These are phyloP conservation scores for Thalassiosira hispida DNA, from an alignment of 352 stramenopile species.

Conservation along the genomic window DNA sequence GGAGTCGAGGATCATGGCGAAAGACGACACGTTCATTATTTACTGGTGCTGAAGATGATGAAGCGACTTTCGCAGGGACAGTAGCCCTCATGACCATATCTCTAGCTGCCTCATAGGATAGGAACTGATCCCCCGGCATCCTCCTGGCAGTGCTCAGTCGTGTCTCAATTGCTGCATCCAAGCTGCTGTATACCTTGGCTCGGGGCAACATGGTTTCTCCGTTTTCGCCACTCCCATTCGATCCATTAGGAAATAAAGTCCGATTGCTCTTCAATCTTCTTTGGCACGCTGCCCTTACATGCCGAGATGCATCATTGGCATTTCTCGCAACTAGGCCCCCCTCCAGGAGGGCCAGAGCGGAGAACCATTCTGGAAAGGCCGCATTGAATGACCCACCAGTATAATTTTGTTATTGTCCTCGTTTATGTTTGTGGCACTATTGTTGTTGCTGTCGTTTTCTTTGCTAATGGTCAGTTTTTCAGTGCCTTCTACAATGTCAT, in stretches of 20 bases:
- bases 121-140: slow-evolving; percentile 77
- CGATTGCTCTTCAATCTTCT: slow-evolving; percentile 50
- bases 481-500: neutral
- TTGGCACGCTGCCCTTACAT: slow-evolving; percentile 61
- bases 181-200: slow-evolving; percentile 52
- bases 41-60: slow-evolving; percentile 1
- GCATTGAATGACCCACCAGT: slow-evolving; percentile 82
- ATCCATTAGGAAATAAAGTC: slow-evolving; percentile 36
- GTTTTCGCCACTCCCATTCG: neutral
- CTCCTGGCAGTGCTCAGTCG: slow-evolving; percentile 57
- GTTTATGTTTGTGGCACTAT: neutral
- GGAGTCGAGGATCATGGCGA: slow-evolving; percentile 66
- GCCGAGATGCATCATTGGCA: slow-evolving; percentile 43
- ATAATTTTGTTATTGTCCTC: slow-evolving; percentile 41
- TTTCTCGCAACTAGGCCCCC: slow-evolving; percentile 56
- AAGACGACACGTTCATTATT: slow-evolving; percentile 54
- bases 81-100: slow-evolving; percentile 69
- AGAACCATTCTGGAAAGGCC: slow-evolving; percentile 70
- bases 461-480: neutral
- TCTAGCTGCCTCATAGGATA: slow-evolving; percentile 66
- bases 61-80: slow-evolving; percentile 1
- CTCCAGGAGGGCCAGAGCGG: slow-evolving; percentile 69
- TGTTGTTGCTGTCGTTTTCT: neutral
- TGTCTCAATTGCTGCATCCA: slow-evolving; percentile 57
- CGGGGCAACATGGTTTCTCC: neutral